Base-by-base conservation (phyloP, 2,329 filamentous ascomycete species). In the Exophiala oligosperma region DNA sequence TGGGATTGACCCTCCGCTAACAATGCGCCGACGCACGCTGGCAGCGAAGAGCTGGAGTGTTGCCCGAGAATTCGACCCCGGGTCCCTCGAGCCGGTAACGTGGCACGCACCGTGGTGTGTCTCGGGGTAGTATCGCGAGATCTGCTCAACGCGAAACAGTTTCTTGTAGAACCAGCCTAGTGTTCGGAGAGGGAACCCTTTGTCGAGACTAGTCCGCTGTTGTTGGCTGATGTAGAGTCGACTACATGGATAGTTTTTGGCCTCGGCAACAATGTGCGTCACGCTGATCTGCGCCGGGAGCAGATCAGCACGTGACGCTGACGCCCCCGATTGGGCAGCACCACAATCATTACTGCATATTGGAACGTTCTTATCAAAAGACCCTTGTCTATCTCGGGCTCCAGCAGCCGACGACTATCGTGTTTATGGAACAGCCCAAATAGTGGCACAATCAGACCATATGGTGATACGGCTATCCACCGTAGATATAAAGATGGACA, bases 321-420 rank as follows among this genome's bases (percentile, higher is more conserved):
- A 29, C 2, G 8, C 24, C 29, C 29, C 37, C 11, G 49, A 28
- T 40, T 21, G 17, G 37, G 17, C 5, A 37, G 28, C 32, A 6
- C 49, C 28, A 41, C 32, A 7, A 38, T 52, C 12, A 43, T 43
- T 23, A 43, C 40, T 23, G 40, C 40, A 43, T 43, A 43, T 21
- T 54, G 52, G 41, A 32, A 54, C 52, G 41, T 35, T 54, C 38
- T 54, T 54, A 54, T 54, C 52, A 29, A 53, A 11, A 32, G n/a
- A 48, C 46, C 38, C 38, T 38, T 53, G 50, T 46, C 40, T 46
- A 53, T 53, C 38, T 53, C 50, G 50, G 50, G 9, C n/a, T 23
- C 38, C 38, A n/a, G 28, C 14, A 44, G 24, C 50, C 50, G 50
- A 46, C 17, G 41, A 37, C n/a, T 32, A 46, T 35, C 50, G 46